Base-by-base conservation (phyloP, 164 flowering plant species). In the Paratinospora sagittata region DNA sequence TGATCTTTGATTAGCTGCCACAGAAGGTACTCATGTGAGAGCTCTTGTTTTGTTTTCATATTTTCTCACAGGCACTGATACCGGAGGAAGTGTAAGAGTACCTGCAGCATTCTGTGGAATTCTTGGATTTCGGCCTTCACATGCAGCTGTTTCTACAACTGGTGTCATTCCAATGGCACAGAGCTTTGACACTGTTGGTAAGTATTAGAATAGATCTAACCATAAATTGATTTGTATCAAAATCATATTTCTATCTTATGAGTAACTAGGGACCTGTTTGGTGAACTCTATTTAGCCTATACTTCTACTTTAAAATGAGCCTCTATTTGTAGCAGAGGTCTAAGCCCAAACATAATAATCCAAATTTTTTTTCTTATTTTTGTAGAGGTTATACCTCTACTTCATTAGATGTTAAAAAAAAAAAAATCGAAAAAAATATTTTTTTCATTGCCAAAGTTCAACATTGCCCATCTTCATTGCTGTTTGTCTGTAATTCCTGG, bases 161-260 rank as follows among this genome's bases (percentile, higher is more conserved):
- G 96, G 96, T 65, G 94, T 95, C 45, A 78, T 81, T 79, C 97
- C 98, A 10, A 87, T 90, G 97, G 89, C 97, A 27, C 96, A 94
- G 71, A 94, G 94, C 80, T 88, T 94, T 68, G 98, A 94, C 69
- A 92, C 97, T 58, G 97, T 90, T 10, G 98, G 98, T 94, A 78
- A 84, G 85, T n/a, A n/a, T n/a, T n/a, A n/a, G n/a, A n/a, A n/a
- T n/a, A n/a, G n/a, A n/a, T n/a, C n/a, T n/a, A n/a, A n/a, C n/a
- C n/a, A n/a, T n/a, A n/a, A n/a, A n/a, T n/a, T n/a, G n/a, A n/a
- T n/a, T n/a, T n/a, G n/a, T n/a, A n/a, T n/a, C n/a, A n/a, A n/a
- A n/a, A n/a, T n/a, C n/a, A n/a, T n/a, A n/a, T n/a, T n/a, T n/a
- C n/a, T n/a, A n/a, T n/a, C n/a, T n/a, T n/a, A n/a, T n/a, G n/a